These are phyloP conservation scores for Sporothrix dimorphospora DNA, from an alignment of 2,329 filamentous ascomycete genomes.

Conservation along the genomic window DNA sequence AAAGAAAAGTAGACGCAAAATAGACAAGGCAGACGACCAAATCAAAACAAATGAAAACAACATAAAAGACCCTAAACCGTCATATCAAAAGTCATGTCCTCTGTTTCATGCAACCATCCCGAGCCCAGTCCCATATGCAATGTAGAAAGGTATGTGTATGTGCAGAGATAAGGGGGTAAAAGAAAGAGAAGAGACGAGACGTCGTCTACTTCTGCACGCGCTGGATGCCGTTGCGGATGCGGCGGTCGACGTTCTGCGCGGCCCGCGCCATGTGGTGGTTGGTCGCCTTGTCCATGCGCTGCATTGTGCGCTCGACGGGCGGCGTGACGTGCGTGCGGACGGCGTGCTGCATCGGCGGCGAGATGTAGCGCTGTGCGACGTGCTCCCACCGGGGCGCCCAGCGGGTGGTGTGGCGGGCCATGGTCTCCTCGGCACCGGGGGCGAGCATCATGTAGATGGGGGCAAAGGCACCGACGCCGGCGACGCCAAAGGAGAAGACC, in stretches of 20 bases:
- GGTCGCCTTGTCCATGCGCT: conserved; percentile 53
- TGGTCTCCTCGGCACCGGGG: conserved; percentile 58
- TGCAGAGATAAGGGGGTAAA: neutral
- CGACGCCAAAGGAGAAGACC: conserved; percentile 56
- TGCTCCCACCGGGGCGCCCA: conserved; percentile 65
- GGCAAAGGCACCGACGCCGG: conserved; percentile 57
- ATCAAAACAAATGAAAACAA: conserved; percentile 9
- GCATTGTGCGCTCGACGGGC: conserved; percentile 50
- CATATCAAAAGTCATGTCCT: neutral
- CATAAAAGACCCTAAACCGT: neutral
- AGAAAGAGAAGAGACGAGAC: neutral
- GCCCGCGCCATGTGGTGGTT: conserved; percentile 49
- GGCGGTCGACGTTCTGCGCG: conserved; percentile 52
- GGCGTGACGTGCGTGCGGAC: conserved; percentile 53
- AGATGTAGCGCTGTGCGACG: conserved; percentile 59
- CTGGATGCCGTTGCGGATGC: conserved; percentile 53
- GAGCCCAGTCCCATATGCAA: neutral
- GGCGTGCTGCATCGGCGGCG: conserved; percentile 49
- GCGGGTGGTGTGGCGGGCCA: conserved; percentile 57
- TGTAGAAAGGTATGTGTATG: neutral
- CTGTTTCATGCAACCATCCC: conserved; percentile 3
- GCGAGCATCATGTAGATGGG: conserved; percentile 59
- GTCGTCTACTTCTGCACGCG: conserved; percentile 29
- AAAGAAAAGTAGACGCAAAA: neutral
- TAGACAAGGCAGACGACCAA: neutral